Evolutionary conservation across 2,329 filamentous ascomycete species (phyloP).

Genomic region (Cladosporium austrohemisphaericum): DNA sequence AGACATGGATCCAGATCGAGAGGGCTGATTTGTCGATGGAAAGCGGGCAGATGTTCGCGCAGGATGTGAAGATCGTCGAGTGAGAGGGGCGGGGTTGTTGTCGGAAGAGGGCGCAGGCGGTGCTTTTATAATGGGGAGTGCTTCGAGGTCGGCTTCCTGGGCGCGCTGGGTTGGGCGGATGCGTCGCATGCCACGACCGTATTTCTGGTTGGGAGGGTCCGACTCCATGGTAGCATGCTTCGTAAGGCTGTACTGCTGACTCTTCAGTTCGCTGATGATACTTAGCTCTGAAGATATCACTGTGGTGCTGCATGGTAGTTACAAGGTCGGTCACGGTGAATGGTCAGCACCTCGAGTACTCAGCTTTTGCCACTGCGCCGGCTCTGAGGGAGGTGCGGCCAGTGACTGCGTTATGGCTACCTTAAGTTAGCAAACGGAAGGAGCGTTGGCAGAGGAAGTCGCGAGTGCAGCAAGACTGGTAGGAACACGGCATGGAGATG

Average conservation of each 20-base stretch:
- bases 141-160: neutral
- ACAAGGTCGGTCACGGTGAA: neutral
- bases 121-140: neutral
- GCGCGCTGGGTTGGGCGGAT: slow-evolving; percentile 1
- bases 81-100: neutral
- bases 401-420: no score
- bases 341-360: neutral
- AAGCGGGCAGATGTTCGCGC: no score
- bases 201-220: neutral
- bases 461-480: no score
- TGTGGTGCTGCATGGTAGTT: neutral
- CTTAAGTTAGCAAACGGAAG: no score
- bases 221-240: slow-evolving; percentile 7
- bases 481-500: no score
- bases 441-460: no score
- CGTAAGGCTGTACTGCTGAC: neutral
- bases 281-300: no score
- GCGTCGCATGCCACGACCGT: slow-evolving; percentile 1
- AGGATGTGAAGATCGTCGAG: no score
- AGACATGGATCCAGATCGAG: no score
- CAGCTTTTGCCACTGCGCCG: no score
- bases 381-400: no score
- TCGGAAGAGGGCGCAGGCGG: neutral
- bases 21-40: no score
- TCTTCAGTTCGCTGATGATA: neutral